Evolutionary conservation across 2,329 filamentous ascomycete genomes (phyloP), one percentile per base, ranked within the genome.

Genomic region (Fusarium solani-melongenae): DNA sequence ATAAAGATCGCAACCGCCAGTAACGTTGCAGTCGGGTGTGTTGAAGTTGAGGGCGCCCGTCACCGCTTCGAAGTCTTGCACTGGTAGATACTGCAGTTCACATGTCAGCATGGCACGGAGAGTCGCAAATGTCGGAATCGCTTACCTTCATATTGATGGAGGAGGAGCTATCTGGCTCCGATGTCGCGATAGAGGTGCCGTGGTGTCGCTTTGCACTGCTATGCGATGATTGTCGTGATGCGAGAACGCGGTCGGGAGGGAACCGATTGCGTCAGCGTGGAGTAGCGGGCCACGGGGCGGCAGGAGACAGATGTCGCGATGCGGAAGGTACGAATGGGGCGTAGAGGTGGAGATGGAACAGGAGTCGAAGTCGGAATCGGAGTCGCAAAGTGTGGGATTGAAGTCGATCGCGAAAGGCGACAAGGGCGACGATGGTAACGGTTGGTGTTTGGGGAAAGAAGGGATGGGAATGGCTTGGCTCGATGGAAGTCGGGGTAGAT

Each of bases 41-140:
- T 96, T 94, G 87, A 98, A 98, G 82, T 98, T 98, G 81, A 99
- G 91, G 72, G 96, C 94, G 84, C 93, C 93, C 70, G 95, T 96
- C 76, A 98, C 93, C 82, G 93, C 91, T 83, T 98, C 95, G 81
- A 98, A 95, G 76, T 97, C 93, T 83, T 92, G 92, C 72, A 98
- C 90, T 70, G 96, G 95, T 79, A 99, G 88, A 84, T 97, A 99
- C 96, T 99, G 70, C 14, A 33, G 66, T 60, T 53, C 24, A 33
- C 56, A 39, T 51, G 71, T 80, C 64, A 80, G 78, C 56, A 56
- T 56, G 17, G 36, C 29, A 38, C n/a, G 33, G n/a, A 24, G 38
- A 29, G 57, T 63, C 49, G 58, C n/a, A 39, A 39, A 38, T 6
- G 29, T 31, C 22, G 14, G 29, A 27, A 49, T 65, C 64, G 60